Conservation (phyloP, 257 asterid species). For the Nicotiana noctiflora region DNA sequence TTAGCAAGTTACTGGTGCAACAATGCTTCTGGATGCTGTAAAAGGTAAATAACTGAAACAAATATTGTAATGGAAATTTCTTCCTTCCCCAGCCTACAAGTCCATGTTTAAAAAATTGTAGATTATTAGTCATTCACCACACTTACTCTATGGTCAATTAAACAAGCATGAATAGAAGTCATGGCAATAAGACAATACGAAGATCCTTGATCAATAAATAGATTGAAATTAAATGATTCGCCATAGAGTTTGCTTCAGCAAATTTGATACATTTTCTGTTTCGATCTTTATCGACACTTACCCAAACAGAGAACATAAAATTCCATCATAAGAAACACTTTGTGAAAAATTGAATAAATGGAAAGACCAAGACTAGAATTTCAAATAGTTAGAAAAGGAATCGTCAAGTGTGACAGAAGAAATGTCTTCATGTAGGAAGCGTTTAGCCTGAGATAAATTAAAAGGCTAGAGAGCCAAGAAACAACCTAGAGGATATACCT, state of each 20-base stretch:
- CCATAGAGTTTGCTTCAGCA: neutral
- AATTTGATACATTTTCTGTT: neutral
- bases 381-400: neutral
- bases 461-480: neutral
- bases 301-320: neutral
- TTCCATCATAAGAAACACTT: neutral
- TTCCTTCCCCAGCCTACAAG: neutral
- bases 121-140: neutral
- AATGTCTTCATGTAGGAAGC: neutral
- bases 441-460: neutral
- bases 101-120: neutral
- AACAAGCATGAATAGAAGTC: neutral
- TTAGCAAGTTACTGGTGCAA: neutral
- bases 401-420: neutral
- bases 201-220: neutral
- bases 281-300: neutral
- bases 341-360: neutral
- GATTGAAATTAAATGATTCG: neutral
- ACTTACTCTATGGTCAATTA: neutral
- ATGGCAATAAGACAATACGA: neutral
- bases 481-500: slow-evolving; percentile 43
- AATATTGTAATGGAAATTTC: neutral
- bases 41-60: neutral
- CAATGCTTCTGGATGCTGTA: neutral
- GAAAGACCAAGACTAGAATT: neutral